A percentile compares a stretch with the other conserved stretches of the same genome.
Evolutionary conservation across 1,139 yeast genomes (phyloP).

Genomic region (Wickerhamiella infanticola): DNA sequence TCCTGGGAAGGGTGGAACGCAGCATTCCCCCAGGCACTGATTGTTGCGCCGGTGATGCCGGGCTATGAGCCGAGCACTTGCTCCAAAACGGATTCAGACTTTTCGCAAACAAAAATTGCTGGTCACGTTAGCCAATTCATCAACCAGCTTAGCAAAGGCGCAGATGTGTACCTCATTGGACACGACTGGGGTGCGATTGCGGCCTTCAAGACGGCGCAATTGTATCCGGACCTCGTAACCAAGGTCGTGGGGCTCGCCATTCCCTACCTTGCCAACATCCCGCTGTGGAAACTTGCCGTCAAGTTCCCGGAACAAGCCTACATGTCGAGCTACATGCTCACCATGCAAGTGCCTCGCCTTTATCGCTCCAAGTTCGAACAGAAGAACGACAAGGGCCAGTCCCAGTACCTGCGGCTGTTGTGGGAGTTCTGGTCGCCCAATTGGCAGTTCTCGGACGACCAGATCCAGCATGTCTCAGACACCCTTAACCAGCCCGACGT

Average conservation of each 20-base stretch:
- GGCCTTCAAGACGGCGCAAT: slow-evolving; percentile 12
- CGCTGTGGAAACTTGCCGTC: slow-evolving; percentile 6
- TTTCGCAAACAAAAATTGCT: slow-evolving; percentile 11
- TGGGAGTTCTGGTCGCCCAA: slow-evolving; percentile 20
- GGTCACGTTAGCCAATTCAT: slow-evolving; percentile 13
- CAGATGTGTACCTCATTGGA: slow-evolving; percentile 17
- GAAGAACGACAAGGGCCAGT: background rate
- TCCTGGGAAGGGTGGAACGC: slow-evolving; percentile 11
- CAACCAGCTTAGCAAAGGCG: slow-evolving; percentile 8
- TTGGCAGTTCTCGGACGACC: slow-evolving; percentile 14
- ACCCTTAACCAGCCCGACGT: slow-evolving; percentile 16
- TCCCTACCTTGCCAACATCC: slow-evolving; percentile 16
- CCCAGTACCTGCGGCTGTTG: slow-evolving; percentile 13
- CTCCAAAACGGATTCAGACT: slow-evolving; percentile 6
- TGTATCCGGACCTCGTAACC: slow-evolving; percentile 14
- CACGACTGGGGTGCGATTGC: slow-evolving; percentile 21
- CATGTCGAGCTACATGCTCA: slow-evolving; percentile 17
- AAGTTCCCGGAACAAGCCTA: slow-evolving; percentile 15
- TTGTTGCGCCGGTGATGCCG: slow-evolving; percentile 17
- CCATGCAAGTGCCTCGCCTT: slow-evolving; percentile 16
- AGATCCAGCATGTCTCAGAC: slow-evolving; percentile 12
- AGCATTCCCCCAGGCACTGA: slow-evolving; percentile 10
- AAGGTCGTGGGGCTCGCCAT: slow-evolving; percentile 16
- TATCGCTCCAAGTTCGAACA: slow-evolving; percentile 6
- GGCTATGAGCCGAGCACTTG: slow-evolving; percentile 18